Evolutionary conservation across 2,329 filamentous ascomycete genomes (phyloP), one percentile per base, ranked within the genome.

Genomic region (Colletotrichum paranaense): DNA sequence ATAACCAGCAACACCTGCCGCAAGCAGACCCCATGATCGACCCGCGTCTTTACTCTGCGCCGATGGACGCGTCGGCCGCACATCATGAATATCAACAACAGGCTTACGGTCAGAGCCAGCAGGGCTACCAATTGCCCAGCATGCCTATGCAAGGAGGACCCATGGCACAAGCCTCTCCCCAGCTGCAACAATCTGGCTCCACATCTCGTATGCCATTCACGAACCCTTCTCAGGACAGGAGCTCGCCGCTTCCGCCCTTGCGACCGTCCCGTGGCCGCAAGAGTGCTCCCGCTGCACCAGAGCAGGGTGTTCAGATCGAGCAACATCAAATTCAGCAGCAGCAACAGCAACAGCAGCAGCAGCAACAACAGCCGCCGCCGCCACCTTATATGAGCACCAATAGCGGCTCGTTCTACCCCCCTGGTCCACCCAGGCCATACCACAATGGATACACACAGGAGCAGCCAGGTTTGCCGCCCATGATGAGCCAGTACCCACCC

Each of bases 191-290:
- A 58, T 35, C 69, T 32, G 63, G 72, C 53, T 68, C 59, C 28
- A 53, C 58, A 12, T 73, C 74, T 24, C 62, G 74, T 22, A 75
- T 76, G 66, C 74, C 74, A 8, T 76, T 76, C 35, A 73, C 74
- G 16, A 76, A 75, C 56, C 74, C 74, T 5, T 32, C 55, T 5
- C 65, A 72, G 24, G 72, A 75, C 46, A 74, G 72, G 58, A 66
- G 68, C 53, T 75, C 74, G 2, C 74, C 74, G 26, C 73, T 76
- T 4, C 74, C 74, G 1, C 74, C 73, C 14, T 57, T 76, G 42
- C 65, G 74, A 3, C 74, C 74, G 30, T 73, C 71, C 24, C 60
- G 71, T 42, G 62, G 71, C 42, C 71, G 71, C 3, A 73, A 73
- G 22, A 73, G 67, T 35, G 62, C 38, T 7, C 67, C 71, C 28